Evolutionary conservation across 306 rosid species (phyloP), one percentile per base, ranked within the genome.

Genomic region (Delonix regia): DNA sequence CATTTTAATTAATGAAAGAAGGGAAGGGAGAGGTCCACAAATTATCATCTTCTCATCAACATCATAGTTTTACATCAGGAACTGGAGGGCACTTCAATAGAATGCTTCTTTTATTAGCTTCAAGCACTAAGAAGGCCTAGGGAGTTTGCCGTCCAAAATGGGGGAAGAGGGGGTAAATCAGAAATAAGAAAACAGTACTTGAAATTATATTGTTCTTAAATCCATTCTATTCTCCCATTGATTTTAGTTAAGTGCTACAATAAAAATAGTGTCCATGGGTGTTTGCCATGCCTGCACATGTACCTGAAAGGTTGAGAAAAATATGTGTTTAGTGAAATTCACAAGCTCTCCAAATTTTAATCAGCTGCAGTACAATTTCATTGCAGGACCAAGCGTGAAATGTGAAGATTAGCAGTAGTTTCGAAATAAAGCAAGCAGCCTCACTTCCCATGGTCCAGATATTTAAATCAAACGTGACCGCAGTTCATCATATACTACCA

Each of bases 231-330:
- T 78, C 67, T 57, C 69, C 75, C 63, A 44, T 27, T 68, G 16
- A 68, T 67, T 68, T 78, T 64, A 48, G 72, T 71, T 39, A 24
- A 74, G 19, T 22, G 44, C 36, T 56, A 47, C 41, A 85, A 67
- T 51, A 61, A 81, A 75, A 75, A 64, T 38, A 75, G 75, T 48
- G 80, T 47, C 59, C 53, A 72, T 21, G 76, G 62, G 41, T 75
- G 72, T 33, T 75, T 71, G 42, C 74, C 71, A 39, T 75, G 88
- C 65, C 74, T 28, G 65, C 71, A 75, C 56, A 33, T 65, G 48
- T 63, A 81, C 81, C 80, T 52, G 76, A 78, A 75, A 55, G 61
- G 18, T 75, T 69, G 67, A 75, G 66, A 76, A 70, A 42, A 76
- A 79, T 41, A 34, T 27, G 34, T 74, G 69, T 72, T 68, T 36